A percentile compares a stretch with the other conserved stretches of the same genome.
These are phyloP conservation scores for Lachnellula occidentalis DNA, from an alignment of 2,329 filamentous ascomycete species.

Conservation along the genomic window DNA sequence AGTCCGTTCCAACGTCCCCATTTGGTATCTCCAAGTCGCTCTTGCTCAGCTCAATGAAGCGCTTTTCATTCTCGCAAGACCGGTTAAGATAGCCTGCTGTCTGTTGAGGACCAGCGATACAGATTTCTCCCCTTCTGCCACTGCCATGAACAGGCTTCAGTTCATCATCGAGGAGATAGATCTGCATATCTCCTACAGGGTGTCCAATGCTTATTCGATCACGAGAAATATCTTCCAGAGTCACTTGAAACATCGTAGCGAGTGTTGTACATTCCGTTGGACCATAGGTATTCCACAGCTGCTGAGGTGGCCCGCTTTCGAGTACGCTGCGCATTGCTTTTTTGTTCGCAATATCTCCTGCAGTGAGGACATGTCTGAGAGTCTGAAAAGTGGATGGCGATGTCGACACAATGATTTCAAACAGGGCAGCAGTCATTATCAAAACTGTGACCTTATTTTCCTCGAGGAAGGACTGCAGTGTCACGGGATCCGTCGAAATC, in stretches of 20 bases:
- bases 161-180: not conserved
- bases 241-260: too few species aligned
- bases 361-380: not conserved
- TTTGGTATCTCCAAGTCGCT: too few species aligned
- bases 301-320: not conserved
- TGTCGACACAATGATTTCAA: not conserved
- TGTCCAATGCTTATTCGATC: not conserved
- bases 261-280: not conserved
- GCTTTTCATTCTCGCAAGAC: not conserved
- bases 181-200: not conserved
- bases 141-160: not conserved
- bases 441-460: not conserved
- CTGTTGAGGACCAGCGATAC: too few species aligned
- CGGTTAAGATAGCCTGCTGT: not conserved
- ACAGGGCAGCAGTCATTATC: not conserved
- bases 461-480: not conserved
- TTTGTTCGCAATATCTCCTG: not conserved
- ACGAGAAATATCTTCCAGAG: not conserved
- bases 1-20: too few species aligned
- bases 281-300: not conserved
- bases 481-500: not conserved
- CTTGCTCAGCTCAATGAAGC: not conserved
- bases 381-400: not conserved
- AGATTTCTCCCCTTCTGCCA: too few species aligned
- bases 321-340: not conserved